phyloP scores from a whole-genome alignment of 768 basidiomycete species.

The Boletus speciosus region DNA sequence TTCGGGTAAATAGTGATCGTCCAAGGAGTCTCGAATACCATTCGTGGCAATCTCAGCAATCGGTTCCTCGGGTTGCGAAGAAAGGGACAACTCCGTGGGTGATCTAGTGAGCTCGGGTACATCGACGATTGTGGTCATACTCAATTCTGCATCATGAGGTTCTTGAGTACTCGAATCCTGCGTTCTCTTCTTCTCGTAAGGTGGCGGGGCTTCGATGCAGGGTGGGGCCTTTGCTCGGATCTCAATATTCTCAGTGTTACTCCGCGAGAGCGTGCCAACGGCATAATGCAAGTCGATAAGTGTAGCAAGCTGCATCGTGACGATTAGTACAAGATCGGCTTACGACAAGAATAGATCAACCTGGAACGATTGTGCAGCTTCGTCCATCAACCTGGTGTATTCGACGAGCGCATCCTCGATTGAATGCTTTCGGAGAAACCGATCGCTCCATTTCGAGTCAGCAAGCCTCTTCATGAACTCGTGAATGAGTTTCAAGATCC shows the following conservation, averaged over 20 bases:
- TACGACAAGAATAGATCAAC: no score
- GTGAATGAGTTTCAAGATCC: no score
- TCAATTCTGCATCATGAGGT: background rate
- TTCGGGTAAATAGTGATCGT: conserved; percentile 22
- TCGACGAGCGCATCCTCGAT: no score
- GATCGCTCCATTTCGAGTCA: no score
- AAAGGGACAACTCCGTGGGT: background rate
- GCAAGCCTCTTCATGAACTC: no score
- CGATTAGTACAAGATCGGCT: no score
- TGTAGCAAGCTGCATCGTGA: conserved; percentile 36
- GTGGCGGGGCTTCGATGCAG: conserved; percentile 15
- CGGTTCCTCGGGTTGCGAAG: background rate
- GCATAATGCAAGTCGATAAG: conserved; percentile 47
- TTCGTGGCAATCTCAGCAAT: conserved; percentile 21
- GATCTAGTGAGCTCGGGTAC: background rate
- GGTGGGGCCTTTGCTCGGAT: background rate
- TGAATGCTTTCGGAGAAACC: no score
- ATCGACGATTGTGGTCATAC: background rate
- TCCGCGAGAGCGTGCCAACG: conserved; percentile 24
- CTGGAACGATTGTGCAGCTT: no score
- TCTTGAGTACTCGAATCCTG: background rate
- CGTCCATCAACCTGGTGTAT: no score
- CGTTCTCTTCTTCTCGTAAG: conserved; percentile 13
- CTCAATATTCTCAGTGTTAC: background rate
- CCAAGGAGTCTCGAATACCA: conserved; percentile 11